A percentile compares a stretch with the other conserved stretches of the same genome.
phyloP scores from a whole-genome alignment of 1,139 yeast species.

The Meyerozyma guilliermondii region DNA sequence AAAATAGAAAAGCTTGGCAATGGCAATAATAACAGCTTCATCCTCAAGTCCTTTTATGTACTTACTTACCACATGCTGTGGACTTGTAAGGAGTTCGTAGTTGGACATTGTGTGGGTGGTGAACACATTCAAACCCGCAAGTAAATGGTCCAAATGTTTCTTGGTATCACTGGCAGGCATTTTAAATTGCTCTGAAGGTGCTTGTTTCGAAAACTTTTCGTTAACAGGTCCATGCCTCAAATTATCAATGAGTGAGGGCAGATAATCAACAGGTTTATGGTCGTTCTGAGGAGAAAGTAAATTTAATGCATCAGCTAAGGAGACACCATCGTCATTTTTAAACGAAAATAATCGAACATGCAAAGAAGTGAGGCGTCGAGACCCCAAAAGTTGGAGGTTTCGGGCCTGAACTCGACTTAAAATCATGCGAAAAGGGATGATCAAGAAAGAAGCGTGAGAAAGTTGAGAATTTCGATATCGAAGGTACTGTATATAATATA shows the following conservation, averaged over 20 bases:
- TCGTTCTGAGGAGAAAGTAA: constrained; percentile 23
- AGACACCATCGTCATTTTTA: constrained; percentile 16
- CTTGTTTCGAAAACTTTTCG: not conserved
- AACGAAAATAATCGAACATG: not conserved
- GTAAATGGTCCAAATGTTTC: constrained; percentile 7
- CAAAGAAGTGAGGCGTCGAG: not conserved
- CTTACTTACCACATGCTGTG: constrained; percentile 14
- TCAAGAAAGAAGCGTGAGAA: not conserved
- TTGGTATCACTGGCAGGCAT: constrained; percentile 3
- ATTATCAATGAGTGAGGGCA: constrained; percentile 33
- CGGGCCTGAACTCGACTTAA: not conserved
- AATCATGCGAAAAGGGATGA: not conserved
- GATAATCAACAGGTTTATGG: constrained; percentile 12
- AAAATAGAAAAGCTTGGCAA: constrained; percentile 21
- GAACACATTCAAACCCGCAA: constrained; percentile 8
- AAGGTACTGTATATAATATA: not conserved
- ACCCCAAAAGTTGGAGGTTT: not conserved
- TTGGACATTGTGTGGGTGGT: constrained; percentile 7
- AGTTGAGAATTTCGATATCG: not conserved
- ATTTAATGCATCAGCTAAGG: constrained; percentile 37
- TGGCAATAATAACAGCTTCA: constrained; percentile 24
- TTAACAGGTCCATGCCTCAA: constrained; percentile 13
- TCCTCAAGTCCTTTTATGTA: constrained; percentile 19
- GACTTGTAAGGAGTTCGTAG: constrained; percentile 13
- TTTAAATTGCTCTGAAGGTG: constrained; percentile 1